phyloP scores from a whole-genome alignment of 2,329 filamentous ascomycete species.

The Aspergillus sp. region DNA sequence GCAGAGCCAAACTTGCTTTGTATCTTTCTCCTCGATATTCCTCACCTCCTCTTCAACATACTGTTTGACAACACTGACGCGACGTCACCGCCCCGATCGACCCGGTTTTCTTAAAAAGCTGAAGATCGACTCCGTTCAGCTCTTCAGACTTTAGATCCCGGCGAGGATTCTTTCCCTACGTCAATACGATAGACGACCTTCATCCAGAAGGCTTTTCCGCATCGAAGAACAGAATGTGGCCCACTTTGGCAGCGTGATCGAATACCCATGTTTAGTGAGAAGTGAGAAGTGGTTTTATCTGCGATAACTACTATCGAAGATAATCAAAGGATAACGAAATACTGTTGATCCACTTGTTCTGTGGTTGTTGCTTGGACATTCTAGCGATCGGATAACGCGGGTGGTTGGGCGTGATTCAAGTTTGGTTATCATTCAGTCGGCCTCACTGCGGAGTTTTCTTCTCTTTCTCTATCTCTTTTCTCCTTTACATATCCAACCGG shows the following conservation, averaged over 20 bases:
- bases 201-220: too few species aligned
- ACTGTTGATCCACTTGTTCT: not conserved
- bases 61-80: too few species aligned
- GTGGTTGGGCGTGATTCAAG: not conserved
- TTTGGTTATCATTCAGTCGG: not conserved
- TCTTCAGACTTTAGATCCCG: too few species aligned
- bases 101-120: too few species aligned
- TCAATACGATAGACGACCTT: too few species aligned
- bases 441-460: not conserved
- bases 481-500: not conserved
- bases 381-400: not conserved
- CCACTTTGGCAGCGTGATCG: slow-evolving; percentile 9
- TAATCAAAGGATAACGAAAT: not conserved
- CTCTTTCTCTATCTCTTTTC: not conserved
- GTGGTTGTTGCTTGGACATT: not conserved
- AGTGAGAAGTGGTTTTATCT: not conserved
- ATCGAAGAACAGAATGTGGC: slow-evolving; percentile 11
- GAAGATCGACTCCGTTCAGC: too few species aligned
- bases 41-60: too few species aligned
- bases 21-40: too few species aligned
- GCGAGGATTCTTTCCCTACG: too few species aligned
- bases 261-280: slow-evolving; percentile 5
- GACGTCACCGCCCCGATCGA: too few species aligned
- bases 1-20: too few species aligned
- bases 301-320: not conserved